Evolutionary conservation across 805 yeast species (phyloP).

Genomic region (Scheffersomyces spartinae): DNA sequence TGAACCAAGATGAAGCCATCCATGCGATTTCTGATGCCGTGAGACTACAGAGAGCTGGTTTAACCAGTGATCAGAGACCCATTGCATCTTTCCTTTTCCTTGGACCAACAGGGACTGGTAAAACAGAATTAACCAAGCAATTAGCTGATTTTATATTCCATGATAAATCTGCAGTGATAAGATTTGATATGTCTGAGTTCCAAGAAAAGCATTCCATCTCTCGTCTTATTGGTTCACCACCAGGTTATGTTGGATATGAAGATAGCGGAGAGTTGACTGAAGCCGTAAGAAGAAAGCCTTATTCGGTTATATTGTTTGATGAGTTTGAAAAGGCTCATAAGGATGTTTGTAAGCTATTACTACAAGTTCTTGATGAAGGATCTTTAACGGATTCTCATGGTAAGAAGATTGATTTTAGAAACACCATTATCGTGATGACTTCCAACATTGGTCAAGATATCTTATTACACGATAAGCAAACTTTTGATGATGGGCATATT

Average conservation of each 20-base stretch:
- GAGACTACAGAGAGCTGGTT: constrained; percentile 91
- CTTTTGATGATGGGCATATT: constrained; percentile 37
- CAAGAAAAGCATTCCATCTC: constrained; percentile 91
- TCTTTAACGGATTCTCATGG: constrained; percentile 92
- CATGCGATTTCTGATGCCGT: constrained; percentile 87
- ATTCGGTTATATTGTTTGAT: constrained; percentile 84
- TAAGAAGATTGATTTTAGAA: constrained; percentile 84
- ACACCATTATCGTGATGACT: constrained; percentile 93
- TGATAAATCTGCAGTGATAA: constrained; percentile 72
- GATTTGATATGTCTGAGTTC: constrained; percentile 97
- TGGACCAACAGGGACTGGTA: constrained; percentile 99
- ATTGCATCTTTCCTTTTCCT: constrained; percentile 93
- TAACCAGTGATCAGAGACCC: constrained; percentile 89
- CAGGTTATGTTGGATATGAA: constrained; percentile 95
- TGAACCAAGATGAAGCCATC: constrained; percentile 95
- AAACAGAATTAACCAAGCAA: constrained; percentile 89
- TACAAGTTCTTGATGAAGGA: constrained; percentile 95
- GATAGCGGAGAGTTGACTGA: constrained; percentile 95
- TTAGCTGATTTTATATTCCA: constrained; percentile 88
- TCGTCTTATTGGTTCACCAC: constrained; percentile 93
- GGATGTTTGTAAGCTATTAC: constrained; percentile 79
- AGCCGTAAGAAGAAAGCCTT: constrained; percentile 91
- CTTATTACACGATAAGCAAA: constrained; percentile 49
- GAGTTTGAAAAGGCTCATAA: constrained; percentile 97
- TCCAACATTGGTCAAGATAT: constrained; percentile 93